Evolutionary conservation across 805 yeast genomes (phyloP), one percentile per base, ranked within the genome.

Genomic region (Ogataea trehalophila): DNA sequence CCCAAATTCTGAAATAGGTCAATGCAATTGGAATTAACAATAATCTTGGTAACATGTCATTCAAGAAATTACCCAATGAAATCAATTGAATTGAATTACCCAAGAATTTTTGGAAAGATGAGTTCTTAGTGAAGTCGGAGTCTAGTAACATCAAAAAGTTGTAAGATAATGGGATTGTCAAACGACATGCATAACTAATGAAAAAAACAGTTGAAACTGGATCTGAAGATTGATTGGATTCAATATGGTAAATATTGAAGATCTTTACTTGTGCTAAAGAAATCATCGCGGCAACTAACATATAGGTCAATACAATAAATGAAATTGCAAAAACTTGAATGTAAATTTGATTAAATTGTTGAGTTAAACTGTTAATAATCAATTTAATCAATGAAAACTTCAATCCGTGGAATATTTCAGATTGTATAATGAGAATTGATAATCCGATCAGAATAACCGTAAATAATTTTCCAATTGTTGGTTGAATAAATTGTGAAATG

Each of bases 151-250:
- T 85, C 47, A 87, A 64, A 60, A 85, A 88, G 65, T 88, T 88
- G 67, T 85, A 88, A 23, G 87, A 80, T 52, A 88, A 70, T 11
- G 96, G 96, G 13, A 88, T 82, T 0, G 95, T 86, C 61, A 88
- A 70, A 52, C 96, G 80, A 44, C 91, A 85, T 17, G 87, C 81
- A 57, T 88, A 87, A 57, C 86, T 84, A 18, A 90, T 80, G 62
- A 86, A 88, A 61, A 87, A 88, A 33, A 87, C 74, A 20, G 85
- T 76, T 15, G 88, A 81, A 0, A 87, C 85, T 0, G 87, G 84
- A 60, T 85, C 92, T 0, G 92, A 83, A 45, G 81, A 76, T 52
- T 75, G 75, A 17, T 83, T 80, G 14, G 85, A 89, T 41, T 65
- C 65, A 48, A 88, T 72, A 51, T 85, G 90, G 61, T 87, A 88